Evolutionary conservation across 2,329 filamentous ascomycete species (phyloP).

Genomic region (Microcera coccophila): DNA sequence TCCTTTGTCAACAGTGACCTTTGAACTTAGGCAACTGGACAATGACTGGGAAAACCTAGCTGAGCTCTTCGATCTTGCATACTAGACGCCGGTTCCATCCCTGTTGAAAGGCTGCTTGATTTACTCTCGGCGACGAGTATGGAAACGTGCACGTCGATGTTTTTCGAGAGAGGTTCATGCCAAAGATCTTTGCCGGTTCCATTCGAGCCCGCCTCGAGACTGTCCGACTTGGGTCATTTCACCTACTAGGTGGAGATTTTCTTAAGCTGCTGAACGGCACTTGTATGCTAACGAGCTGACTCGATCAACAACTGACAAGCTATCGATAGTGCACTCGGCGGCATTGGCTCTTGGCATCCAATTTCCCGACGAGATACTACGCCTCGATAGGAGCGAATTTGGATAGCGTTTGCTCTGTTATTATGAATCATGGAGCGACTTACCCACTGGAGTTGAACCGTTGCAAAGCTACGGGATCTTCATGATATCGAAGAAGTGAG

Average conservation of each 20-base stretch:
- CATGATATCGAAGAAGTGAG: conserved; percentile 14
- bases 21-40: neutral
- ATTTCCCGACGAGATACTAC: conserved; percentile 13
- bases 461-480: conserved; percentile 5
- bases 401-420: too few relatives aligned
- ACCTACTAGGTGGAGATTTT: accelerated
- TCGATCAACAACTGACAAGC: conserved; percentile 6
- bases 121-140: too few relatives aligned
- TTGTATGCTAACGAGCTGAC: too few relatives aligned
- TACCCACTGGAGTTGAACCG: too few relatives aligned
- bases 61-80: conserved; percentile 18
- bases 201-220: conserved; percentile 20
- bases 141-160: conserved; percentile 2
- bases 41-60: conserved; percentile 7
- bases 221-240: conserved; percentile 19
- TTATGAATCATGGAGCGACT: too few relatives aligned
- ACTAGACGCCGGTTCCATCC: conserved; percentile 12
- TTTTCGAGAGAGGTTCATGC: conserved; percentile 20
- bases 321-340: conserved; percentile 25
- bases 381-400: too few relatives aligned
- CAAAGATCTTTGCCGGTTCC: conserved; percentile 7
- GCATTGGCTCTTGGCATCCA: conserved; percentile 20
- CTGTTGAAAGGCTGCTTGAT: conserved; percentile 18
- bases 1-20: conserved; percentile 3
- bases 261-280: too few relatives aligned